Base-by-base conservation (phyloP, 352 stramenopile genomes). In the Plasmopara muralis region DNA sequence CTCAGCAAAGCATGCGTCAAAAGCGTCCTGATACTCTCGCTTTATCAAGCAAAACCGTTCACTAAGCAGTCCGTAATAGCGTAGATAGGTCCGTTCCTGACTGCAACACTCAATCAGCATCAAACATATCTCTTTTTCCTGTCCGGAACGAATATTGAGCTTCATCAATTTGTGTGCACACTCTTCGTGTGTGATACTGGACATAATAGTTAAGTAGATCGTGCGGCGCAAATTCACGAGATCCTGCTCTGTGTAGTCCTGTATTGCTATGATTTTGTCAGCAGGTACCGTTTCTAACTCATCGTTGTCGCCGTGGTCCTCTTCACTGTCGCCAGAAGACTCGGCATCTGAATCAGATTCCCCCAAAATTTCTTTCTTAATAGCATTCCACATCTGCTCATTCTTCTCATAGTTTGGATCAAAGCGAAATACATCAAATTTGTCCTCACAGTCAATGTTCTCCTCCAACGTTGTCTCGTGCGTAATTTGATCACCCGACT, bases 171-270 rank as follows among this genome's bases (percentile, higher is more conserved):
- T 99, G 82, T 99, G 97, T 9, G 92, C 91, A 53, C 94, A 98
- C 67, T 99, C 97, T 75, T 99, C 97, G 71, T 99, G 98, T 5
- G 89, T 96, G 15, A 98, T 95, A 65, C 89, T 98, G 20, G 92
- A 98, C 96, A 99, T 99, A 68, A 99, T 99, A 9, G 96, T 99
- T 49, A 99, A 66, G 67, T 99, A 99, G 56, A 99, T 99, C 20
- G 95, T 99, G 34, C 96, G 84, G 8, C 96, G 89, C 45, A 99
- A 68, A 68, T 99, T 98, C 49, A 99, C 93, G 16, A 99, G 77
- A 61, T 98, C 96, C 43, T 97, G 89, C 66, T 99, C 97, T 6
- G 95, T 98, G 49, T 98, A 83, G 68, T 99, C 97, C 57, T 98
- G 85, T 49, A 99, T 97, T n/a, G 50, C 57, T 18, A 68, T 56